Percentiles rank a stretch among this genome's conserved stretches.
Conservation (phyloP, 108 stramenopile genomes). For the Aurantiochytrium sp. region DNA sequence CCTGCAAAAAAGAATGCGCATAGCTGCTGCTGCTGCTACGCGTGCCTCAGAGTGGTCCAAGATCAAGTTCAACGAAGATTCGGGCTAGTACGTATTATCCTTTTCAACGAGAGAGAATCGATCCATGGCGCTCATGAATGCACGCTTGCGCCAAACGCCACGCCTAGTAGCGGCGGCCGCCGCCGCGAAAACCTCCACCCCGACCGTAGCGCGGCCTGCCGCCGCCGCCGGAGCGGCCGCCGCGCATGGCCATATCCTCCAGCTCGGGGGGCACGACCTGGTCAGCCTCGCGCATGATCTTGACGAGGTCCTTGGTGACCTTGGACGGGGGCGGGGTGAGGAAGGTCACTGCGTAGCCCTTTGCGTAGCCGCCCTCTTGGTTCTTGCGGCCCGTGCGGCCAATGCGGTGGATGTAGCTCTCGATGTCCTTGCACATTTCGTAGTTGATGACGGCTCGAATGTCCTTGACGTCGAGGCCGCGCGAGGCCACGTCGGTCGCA, state of each 20-base stretch:
- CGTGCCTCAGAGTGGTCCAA: too few relatives aligned
- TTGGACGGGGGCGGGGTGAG: constrained; percentile 84
- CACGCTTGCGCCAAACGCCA: neutral
- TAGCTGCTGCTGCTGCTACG: too few relatives aligned
- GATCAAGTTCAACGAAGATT: too few relatives aligned
- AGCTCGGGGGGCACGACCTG: constrained; percentile 53
- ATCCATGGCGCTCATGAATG: too few relatives aligned
- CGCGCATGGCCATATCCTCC: neutral
- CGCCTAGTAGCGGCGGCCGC: constrained; percentile 28
- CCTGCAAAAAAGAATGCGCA: too few relatives aligned
- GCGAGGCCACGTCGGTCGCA: constrained; percentile 98
- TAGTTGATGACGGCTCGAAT: constrained; percentile 67
- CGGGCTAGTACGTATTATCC: too few relatives aligned
- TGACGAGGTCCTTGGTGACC: constrained; percentile 63
- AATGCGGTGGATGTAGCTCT: constrained; percentile 92
- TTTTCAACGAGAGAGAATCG: too few relatives aligned
- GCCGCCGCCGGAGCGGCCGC: constrained; percentile 9
- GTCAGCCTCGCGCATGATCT: constrained; percentile 53
- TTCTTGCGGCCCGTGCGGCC: constrained; percentile 90
- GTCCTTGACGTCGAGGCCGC: constrained; percentile 92
- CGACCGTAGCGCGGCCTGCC: constrained; percentile 39
- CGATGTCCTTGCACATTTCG: constrained; percentile 58
- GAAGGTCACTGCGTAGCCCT: constrained; percentile 83
- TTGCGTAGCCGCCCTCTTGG: constrained; percentile 73
- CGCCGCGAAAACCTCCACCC: constrained; percentile 44